Conservation (phyloP, 164 flowering plant genomes). For the Litsea cubeba region DNA sequence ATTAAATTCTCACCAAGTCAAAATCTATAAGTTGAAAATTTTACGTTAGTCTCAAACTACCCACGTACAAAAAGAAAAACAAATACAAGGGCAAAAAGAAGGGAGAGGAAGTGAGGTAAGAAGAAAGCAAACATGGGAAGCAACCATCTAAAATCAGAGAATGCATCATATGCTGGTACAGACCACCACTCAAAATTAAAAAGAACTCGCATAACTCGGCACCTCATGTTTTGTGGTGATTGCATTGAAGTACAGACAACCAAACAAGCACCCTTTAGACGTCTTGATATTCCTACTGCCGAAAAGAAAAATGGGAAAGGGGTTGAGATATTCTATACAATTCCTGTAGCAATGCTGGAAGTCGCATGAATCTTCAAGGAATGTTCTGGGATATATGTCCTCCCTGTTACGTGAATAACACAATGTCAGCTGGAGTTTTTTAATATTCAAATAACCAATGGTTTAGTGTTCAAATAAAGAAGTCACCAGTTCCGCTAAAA, state of each 20-base stretch:
- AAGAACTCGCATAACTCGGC: background rate
- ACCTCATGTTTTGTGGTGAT: background rate
- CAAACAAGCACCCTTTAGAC: background rate
- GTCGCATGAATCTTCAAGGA: constrained; percentile 83
- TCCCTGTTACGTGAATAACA: constrained; percentile 40
- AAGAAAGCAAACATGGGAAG: too few relatives aligned
- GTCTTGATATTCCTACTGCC: background rate
- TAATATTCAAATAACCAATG: background rate
- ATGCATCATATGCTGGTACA: background rate
- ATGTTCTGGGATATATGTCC: constrained; percentile 71
- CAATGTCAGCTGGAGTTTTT: background rate
- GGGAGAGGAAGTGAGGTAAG: too few relatives aligned
- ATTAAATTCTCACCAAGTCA: too few relatives aligned
- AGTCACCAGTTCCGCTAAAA: too few relatives aligned
- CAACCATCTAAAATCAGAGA: background rate
- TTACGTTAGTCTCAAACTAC: too few relatives aligned
- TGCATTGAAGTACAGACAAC: background rate
- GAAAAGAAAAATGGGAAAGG: background rate
- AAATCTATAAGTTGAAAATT: too few relatives aligned
- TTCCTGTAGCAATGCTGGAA: constrained; percentile 71
- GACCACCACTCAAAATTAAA: background rate
- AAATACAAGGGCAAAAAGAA: too few relatives aligned
- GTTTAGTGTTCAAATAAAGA: background rate
- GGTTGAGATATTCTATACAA: constrained; percentile 24
- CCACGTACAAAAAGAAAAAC: too few relatives aligned